A percentile compares a stretch with the other conserved stretches of the same genome.
Evolutionary conservation across 441 rosid species (phyloP).

Genomic region (Bocquillonia castaneifolia): DNA sequence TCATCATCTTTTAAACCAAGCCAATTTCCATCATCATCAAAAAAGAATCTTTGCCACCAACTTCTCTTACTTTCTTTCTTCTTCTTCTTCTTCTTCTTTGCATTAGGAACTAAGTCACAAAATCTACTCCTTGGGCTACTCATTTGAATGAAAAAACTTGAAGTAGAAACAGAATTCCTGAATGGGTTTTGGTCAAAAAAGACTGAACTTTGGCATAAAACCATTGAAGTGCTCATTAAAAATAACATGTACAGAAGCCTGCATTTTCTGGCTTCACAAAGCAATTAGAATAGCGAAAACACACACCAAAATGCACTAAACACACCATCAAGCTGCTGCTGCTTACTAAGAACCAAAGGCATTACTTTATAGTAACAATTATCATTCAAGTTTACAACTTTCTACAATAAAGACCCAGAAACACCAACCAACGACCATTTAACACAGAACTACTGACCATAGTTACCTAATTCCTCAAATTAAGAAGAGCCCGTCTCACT

Average conservation of each 20-base stretch:
- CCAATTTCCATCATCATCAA: slow-evolving; percentile 85
- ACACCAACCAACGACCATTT: neutral
- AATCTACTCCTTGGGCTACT: slow-evolving; percentile 30
- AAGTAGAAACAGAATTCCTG: slow-evolving; percentile 23
- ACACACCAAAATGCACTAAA: slow-evolving; percentile 5
- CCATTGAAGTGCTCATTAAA: slow-evolving; percentile 71
- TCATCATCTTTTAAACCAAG: slow-evolving; percentile 66
- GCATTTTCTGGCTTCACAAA: slow-evolving; percentile 40
- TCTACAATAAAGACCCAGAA: neutral
- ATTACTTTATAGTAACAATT: no score
- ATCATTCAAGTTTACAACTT: neutral
- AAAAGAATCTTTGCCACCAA: slow-evolving; percentile 87
- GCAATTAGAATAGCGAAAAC: slow-evolving; percentile 22
- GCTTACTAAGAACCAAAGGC: slow-evolving; percentile 6
- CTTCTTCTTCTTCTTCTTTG: slow-evolving; percentile 37
- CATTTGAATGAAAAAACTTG: slow-evolving; percentile 23
- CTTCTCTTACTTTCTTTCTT: slow-evolving; percentile 39
- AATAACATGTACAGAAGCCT: slow-evolving; percentile 39
- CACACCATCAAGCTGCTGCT: slow-evolving; percentile 13
- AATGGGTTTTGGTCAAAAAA: slow-evolving; percentile 30
- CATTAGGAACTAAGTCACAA: slow-evolving; percentile 46
- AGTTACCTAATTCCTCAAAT: no score
- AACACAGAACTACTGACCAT: no score
- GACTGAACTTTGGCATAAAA: slow-evolving; percentile 43
- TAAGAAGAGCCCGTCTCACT: no score